Evolutionary conservation across 2,329 filamentous ascomycete genomes (phyloP), one percentile per base, ranked within the genome.

Genomic region (Ampelomyces quisqualis): DNA sequence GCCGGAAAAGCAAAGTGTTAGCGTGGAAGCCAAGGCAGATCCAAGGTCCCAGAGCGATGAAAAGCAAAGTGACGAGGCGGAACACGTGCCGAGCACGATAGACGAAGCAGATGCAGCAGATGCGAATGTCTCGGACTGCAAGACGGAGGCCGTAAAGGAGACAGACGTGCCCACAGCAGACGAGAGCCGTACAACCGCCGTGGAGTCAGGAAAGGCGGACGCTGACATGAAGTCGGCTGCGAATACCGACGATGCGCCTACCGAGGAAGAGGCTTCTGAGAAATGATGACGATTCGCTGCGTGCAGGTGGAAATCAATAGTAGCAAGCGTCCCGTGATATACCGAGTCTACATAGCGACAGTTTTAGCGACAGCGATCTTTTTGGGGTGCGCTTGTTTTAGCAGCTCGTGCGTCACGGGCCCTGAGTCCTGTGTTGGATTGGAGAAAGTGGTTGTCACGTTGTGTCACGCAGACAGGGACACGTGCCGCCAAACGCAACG

Each of bases 1-100:
- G 44, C 42, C 32, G 36, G 57, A 50, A 53, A 54, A 43, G 50
- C 48, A 44, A 50, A 49, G 23, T 40, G 42, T 24, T 47, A 58
- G 42, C 34, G 44, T 49, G 45, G 45, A 46, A 41, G 34, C 42
- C 19, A 31, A 46, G 30, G 34, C 34, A 18, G 49, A 51, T 29
- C 26, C 47, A 27, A 38, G 45, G 26, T 31, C 46, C 31, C 35
- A 45, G 13, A 33, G 39, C 26, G 38, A 46, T 17, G 43, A 45
- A 28, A 38, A 53, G 34, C 35, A 49, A 38, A 20, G 15, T 8
- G 32, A 35, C 15, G 47, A 31, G n/a, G 35, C 26, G 14, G 32
- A 31, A 19, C 21, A 24, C 32, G 40, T 30, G 20, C 33, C 41
- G 20, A 28, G 7, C 9, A 32, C 28, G 36, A 41, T 15, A 44